Conservation (phyloP, 139 green algal genomes). For the Trebouxia sp. region DNA sequence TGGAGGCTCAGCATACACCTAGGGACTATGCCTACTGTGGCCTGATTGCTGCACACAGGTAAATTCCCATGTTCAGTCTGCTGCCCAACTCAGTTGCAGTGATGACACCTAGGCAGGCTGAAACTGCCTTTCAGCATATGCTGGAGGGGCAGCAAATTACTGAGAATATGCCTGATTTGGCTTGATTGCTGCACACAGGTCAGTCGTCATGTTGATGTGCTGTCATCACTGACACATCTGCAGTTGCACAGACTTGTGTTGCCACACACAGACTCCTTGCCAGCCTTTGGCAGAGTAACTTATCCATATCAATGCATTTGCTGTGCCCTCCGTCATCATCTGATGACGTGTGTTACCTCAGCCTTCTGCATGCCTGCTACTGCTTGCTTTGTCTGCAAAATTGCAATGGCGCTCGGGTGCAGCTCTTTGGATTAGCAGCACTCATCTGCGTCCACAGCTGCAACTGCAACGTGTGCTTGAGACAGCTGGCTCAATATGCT, state of each 20-base stretch:
- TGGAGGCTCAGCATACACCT: constrained; percentile 40
- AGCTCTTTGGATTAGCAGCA: no score
- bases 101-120: constrained; percentile 43
- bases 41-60: constrained; percentile 37
- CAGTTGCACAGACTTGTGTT: no score
- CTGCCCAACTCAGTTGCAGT: not conserved
- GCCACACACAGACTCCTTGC: not conserved
- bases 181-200: constrained; percentile 37
- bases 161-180: constrained; percentile 73
- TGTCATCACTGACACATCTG: no score
- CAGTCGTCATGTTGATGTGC: not conserved
- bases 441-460: no score
- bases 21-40: constrained; percentile 75
- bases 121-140: constrained; percentile 54
- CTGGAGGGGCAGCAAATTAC: constrained; percentile 41
- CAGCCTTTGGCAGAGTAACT: not conserved
- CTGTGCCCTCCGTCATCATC: not conserved
- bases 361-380: not conserved
- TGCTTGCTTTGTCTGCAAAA: not conserved
- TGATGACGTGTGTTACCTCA: not conserved
- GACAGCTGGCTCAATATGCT: not conserved
- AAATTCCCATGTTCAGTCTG: not conserved
- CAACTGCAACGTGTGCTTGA: no score
- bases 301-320: not conserved
- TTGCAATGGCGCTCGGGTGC: not conserved